Percentiles rank a stretch among this genome's conserved stretches.
Evolutionary conservation across 345 rosid species (phyloP).

Genomic region (Stellera chamaejasme): DNA sequence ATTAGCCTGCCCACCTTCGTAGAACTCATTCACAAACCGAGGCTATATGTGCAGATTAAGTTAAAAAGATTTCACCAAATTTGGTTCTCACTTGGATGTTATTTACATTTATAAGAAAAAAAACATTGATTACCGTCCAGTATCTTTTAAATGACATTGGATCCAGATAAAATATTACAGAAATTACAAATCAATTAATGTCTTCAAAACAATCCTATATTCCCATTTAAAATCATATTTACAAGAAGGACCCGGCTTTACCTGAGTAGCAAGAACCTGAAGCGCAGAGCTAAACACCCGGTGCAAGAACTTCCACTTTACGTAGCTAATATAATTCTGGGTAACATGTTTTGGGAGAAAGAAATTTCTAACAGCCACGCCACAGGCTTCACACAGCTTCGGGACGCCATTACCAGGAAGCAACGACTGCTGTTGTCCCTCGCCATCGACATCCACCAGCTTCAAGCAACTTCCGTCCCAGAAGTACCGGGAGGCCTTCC

Average conservation of each 20-base stretch:
- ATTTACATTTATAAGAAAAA: no score
- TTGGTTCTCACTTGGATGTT: no score
- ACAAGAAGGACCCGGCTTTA: conserved; percentile 7
- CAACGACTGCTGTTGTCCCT: conserved; percentile 18
- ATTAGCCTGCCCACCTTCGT: no score
- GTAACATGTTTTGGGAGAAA: conserved; percentile 71
- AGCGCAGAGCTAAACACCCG: conserved; percentile 87
- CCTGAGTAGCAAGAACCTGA: conserved; percentile 97
- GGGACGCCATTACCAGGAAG: conserved; percentile 28
- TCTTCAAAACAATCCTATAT: no score
- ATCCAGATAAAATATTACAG: no score
- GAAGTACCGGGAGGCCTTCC: conserved; percentile 49
- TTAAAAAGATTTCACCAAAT: no score
- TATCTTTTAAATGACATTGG: no score
- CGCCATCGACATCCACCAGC: conserved; percentile 35
- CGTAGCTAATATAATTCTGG: conserved; percentile 52
- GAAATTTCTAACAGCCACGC: conserved; percentile 45
- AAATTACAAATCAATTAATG: no score
- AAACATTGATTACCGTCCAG: no score
- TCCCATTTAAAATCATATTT: not conserved
- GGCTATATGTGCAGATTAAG: no score
- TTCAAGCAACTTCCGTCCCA: conserved; percentile 46
- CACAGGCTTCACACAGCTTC: conserved; percentile 27
- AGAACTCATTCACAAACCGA: no score
- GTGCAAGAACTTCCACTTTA: conserved; percentile 88